Base-by-base conservation (phyloP, 148 eudicot species). In the Vaccinium darrowii region DNA sequence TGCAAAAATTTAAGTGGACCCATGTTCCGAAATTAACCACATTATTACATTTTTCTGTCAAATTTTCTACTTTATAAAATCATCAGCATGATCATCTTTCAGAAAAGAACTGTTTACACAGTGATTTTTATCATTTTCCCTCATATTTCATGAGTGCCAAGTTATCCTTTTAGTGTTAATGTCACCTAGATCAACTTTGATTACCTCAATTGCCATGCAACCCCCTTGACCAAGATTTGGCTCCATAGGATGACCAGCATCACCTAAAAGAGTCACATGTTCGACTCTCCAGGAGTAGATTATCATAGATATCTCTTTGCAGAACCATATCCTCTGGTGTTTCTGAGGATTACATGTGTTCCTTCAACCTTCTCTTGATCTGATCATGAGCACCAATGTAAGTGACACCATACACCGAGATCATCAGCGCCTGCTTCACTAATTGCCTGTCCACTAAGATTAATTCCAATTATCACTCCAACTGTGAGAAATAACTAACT, bases 401-500 rank as follows among this genome's bases (percentile, higher is more conserved):
- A 81, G 99, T 97, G 79, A 97, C 99, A 85, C 99, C 99, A 90
- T 97, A 97, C n/a, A 97, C 99, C 39, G 98, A 97, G 63, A 98
- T 95, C 99, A 97, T 97, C 79, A 97, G 98, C 14, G 98, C 95
- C 93, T 97, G 98, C 89, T 97, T 97, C 69, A 97, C 99, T 91
- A 97, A 89, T 86, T 95, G 94, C 90, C 99, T 93, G 88, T 97
- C 98, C 80, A 97, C 98, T 98, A 95, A 84, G 58, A 86, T 77
- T 85, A 76, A 15, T 18, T 23, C 78, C 53, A 77, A 76, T 60
- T 16, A 75, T 81, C 67, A 80, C 57, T 85, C 74, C 80, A 81
- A 75, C 67, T 57, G 60, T 51, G 69, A 78, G 51, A 72, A 36
- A 72, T 63, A 82, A 63, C 43, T n/a, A 71, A 78, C 56, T 33